Conservation (phyloP, 805 yeast species). For the Lipomyces spencermartinsiae region DNA sequence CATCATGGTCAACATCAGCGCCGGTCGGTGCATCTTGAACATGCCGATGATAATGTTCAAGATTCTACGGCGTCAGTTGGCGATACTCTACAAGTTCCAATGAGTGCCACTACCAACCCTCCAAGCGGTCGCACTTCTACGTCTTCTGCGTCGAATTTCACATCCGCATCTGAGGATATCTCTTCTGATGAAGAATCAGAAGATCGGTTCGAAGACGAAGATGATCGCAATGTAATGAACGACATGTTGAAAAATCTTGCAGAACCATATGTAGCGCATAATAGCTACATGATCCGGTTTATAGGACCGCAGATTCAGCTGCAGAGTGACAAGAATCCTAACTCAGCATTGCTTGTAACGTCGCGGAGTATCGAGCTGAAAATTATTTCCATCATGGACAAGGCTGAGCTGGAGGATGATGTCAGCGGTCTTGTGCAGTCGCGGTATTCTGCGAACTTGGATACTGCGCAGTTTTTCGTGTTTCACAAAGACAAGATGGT, state of each 20-base stretch:
- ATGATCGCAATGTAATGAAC: slow-evolving; percentile 49
- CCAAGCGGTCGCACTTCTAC: neutral
- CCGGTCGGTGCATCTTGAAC: neutral
- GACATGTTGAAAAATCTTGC: slow-evolving; percentile 46
- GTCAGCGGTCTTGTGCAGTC: slow-evolving; percentile 61
- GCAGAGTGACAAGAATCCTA: slow-evolving; percentile 57
- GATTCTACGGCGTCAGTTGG: neutral
- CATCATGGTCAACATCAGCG: slow-evolving; percentile 5
- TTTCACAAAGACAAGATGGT: slow-evolving; percentile 59
- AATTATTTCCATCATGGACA: slow-evolving; percentile 66
- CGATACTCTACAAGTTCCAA: neutral
- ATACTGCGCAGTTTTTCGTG: slow-evolving; percentile 75
- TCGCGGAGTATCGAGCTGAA: slow-evolving; percentile 75
- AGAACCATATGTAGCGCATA: slow-evolving; percentile 41
- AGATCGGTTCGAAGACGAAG: slow-evolving; percentile 54
- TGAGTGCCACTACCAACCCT: neutral
- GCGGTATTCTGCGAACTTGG: slow-evolving; percentile 70
- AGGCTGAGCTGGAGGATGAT: slow-evolving; percentile 51
- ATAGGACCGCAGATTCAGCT: slow-evolving; percentile 85
- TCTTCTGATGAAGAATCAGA: slow-evolving; percentile 8
- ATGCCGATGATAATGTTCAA: slow-evolving; percentile 2
- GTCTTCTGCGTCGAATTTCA: neutral
- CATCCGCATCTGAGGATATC: neutral
- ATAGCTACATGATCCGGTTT: slow-evolving; percentile 69
- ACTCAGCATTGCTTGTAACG: slow-evolving; percentile 69